These are phyloP conservation scores for Gnomoniopsis smithogilvyi DNA, from an alignment of 2,329 filamentous ascomycete genomes.

Conservation along the genomic window DNA sequence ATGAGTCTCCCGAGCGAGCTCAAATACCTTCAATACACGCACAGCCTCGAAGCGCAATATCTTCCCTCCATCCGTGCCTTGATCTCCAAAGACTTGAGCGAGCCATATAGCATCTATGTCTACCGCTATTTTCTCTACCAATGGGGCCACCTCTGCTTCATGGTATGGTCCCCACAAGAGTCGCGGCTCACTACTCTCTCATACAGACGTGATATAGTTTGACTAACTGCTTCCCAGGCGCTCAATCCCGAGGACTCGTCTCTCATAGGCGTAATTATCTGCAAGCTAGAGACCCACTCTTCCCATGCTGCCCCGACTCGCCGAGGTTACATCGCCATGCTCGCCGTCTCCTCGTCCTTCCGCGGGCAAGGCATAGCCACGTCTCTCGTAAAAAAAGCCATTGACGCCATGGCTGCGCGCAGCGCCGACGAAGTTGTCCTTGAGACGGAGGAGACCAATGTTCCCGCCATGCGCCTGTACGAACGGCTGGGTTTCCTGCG, in stretches of 20 bases:
- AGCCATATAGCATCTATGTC: conserved; percentile 99
- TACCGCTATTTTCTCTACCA: conserved; percentile 98
- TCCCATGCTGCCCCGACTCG: conserved; percentile 71
- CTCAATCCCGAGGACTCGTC: conserved; percentile 56
- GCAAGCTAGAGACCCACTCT: conserved; percentile 87
- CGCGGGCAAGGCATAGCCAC: conserved; percentile 87
- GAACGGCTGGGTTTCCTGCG: conserved; percentile 88
- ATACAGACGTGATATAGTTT: neutral
- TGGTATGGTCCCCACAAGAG: conserved; percentile 56
- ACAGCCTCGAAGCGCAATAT: conserved; percentile 59
- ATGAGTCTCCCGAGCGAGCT: conserved; percentile 42
- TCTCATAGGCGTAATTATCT: conserved; percentile 88
- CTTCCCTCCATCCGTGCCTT: conserved; percentile 85
- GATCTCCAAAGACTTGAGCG: conserved; percentile 94
- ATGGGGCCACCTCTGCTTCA: conserved; percentile 96
- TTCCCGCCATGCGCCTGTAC: conserved; percentile 86
- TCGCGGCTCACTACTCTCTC: conserved; percentile 14
- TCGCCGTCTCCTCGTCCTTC: conserved; percentile 79
- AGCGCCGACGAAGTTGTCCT: conserved; percentile 92
- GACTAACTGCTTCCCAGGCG: conserved; percentile 39
- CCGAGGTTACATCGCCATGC: conserved; percentile 96
- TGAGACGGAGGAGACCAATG: conserved; percentile 93
- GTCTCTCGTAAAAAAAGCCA: conserved; percentile 80
- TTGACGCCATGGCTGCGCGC: conserved; percentile 82
- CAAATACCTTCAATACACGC: conserved; percentile 60